These are phyloP conservation scores for Ottelia alismoides DNA, from an alignment of 106 monocot genomes.

Conservation along the genomic window DNA sequence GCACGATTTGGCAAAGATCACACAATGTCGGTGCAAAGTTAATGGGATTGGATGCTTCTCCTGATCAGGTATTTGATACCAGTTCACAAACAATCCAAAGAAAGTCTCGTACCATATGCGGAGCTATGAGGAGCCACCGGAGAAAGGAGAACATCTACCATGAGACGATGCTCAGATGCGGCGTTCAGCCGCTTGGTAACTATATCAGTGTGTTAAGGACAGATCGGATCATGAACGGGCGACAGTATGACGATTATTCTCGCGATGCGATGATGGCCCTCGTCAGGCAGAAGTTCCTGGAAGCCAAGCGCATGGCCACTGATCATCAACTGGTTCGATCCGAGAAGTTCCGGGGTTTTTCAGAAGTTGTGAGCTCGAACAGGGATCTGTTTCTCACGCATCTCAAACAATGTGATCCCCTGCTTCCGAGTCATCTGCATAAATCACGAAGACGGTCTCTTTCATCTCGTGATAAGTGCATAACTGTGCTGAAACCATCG, in stretches of 20 bases:
- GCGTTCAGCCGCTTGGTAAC: background rate
- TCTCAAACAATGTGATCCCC: constrained; percentile 74
- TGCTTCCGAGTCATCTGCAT: constrained; percentile 39
- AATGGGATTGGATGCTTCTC: constrained; percentile 72
- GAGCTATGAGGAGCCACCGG: constrained; percentile 1
- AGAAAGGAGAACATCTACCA: background rate
- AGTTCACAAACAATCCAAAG: constrained; percentile 8
- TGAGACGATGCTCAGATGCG: background rate
- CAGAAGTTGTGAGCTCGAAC: constrained; percentile 92
- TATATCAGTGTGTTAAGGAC: constrained; percentile 10
- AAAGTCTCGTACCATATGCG: too few species aligned
- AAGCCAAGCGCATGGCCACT: constrained; percentile 67
- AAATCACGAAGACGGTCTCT: constrained; percentile 15
- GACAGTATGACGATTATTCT: constrained; percentile 12
- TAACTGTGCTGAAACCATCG: constrained; percentile 32
- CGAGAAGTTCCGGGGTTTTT: constrained; percentile 73
- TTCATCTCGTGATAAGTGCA: constrained; percentile 19
- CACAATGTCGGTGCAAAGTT: constrained; percentile 71
- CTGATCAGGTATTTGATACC: constrained; percentile 12
- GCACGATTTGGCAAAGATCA: constrained; percentile 29
- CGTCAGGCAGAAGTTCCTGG: constrained; percentile 75
- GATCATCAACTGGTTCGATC: constrained; percentile 62
- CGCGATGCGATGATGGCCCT: constrained; percentile 67
- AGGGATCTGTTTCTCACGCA: constrained; percentile 78
- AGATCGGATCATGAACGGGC: constrained; percentile 8